Percentiles rank a stretch among this genome's conserved stretches.
Evolutionary conservation across 495 filamentous ascomycete species (phyloP).

Genomic region (Parmelia sp.): DNA sequence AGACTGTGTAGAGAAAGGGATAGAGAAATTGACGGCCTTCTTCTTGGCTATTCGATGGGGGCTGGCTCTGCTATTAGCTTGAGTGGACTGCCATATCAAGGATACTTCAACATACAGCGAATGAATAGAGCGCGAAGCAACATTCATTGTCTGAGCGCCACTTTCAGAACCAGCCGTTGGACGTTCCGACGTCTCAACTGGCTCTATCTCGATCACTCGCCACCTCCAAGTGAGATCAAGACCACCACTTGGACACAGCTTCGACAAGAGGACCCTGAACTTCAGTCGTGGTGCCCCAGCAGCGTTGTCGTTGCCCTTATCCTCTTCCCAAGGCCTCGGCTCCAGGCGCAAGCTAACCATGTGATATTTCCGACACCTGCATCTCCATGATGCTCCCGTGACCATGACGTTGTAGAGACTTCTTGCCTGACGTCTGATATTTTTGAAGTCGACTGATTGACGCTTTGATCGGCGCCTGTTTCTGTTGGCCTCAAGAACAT

Average conservation of each 20-base stretch:
- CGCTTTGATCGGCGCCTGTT: constrained; percentile 5
- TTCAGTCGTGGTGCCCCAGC: background rate
- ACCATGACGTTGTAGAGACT: constrained; percentile 22
- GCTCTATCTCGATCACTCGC: constrained; percentile 2
- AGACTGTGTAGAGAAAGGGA: background rate
- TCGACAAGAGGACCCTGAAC: background rate
- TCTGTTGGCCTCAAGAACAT: constrained; percentile 21
- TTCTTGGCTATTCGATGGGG: background rate
- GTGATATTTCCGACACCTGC: constrained; percentile 23
- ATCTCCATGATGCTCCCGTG: constrained; percentile 23
- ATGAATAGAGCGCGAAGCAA: background rate
- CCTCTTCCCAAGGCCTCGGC: constrained; percentile 11
- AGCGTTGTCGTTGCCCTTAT: background rate
- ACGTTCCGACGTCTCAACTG: background rate
- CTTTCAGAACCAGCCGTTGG: background rate
- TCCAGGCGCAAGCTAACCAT: constrained; percentile 24
- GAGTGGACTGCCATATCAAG: background rate
- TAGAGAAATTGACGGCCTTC: background rate
- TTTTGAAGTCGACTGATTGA: background rate
- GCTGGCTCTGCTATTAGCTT: background rate
- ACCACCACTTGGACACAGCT: background rate
- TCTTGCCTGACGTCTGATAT: constrained; percentile 17
- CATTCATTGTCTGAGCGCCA: background rate
- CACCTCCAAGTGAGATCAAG: background rate
- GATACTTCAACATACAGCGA: background rate